phyloP scores from a whole-genome alignment of 495 filamentous ascomycete species.

The Neurospora hispaniola region DNA sequence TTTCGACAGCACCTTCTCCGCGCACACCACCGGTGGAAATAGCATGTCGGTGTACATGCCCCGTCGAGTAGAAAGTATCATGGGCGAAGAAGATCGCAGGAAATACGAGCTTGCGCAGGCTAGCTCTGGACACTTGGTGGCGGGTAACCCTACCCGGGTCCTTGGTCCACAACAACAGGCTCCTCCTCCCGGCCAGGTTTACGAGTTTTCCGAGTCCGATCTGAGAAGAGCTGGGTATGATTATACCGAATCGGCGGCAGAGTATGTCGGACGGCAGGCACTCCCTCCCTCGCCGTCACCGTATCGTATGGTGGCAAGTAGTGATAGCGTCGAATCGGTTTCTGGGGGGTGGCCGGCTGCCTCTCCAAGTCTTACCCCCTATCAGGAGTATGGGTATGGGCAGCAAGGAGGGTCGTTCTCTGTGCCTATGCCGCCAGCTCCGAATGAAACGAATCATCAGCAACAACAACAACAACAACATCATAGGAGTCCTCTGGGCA shows the following conservation, averaged over 20 bases:
- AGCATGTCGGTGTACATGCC: conserved; percentile 62
- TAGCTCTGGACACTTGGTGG: conserved; percentile 33
- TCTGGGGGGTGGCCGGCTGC: conserved; percentile 1
- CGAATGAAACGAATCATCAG: background rate
- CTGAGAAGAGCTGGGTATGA: conserved; percentile 32
- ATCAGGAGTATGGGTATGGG: conserved; percentile 1
- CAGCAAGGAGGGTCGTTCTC: background rate
- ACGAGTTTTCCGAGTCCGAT: conserved; percentile 43
- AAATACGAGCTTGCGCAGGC: conserved; percentile 63
- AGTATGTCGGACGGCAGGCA: conserved; percentile 9
- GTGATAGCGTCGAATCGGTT: conserved; percentile 14
- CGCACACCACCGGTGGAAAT: conserved; percentile 31
- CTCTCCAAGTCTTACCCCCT: background rate
- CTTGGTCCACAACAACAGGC: conserved; percentile 25
- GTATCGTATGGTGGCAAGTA: conserved; percentile 21
- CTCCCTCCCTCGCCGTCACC: background rate
- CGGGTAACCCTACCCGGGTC: conserved; percentile 18
- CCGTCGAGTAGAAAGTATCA: conserved; percentile 68
- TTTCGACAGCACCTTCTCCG: conserved; percentile 60
- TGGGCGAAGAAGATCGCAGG: conserved; percentile 64
- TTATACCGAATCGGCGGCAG: conserved; percentile 20
- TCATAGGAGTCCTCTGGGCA: conserved; percentile 19
- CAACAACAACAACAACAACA: background rate
- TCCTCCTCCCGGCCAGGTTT: conserved; percentile 39
- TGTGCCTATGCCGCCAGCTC: background rate